A percentile compares a stretch with the other conserved stretches of the same genome.
Conservation (phyloP, 345 rosid genomes). For the Pistacia vera region DNA sequence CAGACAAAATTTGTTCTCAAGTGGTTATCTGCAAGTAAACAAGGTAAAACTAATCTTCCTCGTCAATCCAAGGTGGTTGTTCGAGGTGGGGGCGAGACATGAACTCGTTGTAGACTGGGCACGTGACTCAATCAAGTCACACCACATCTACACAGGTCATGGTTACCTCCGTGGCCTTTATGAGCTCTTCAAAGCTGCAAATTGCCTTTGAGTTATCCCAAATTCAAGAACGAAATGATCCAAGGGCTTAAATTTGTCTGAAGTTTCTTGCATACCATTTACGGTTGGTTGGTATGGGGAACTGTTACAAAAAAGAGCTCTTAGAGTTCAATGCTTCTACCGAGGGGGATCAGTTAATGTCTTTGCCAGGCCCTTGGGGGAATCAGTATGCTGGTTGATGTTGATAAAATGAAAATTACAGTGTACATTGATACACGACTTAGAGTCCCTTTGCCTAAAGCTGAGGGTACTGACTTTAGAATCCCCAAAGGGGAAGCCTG, state of each 20-base stretch:
- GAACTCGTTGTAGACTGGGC: conserved; percentile 57
- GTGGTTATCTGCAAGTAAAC: conserved; percentile 40
- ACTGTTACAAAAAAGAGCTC: conserved; percentile 41
- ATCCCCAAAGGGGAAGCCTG: conserved; percentile 26
- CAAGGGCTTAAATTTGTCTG: conserved; percentile 54
- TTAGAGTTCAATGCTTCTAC: conserved; percentile 54
- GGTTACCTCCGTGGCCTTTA: conserved; percentile 67
- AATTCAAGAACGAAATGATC: conserved; percentile 46
- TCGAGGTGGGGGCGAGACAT: conserved; percentile 52
- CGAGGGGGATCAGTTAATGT: conserved; percentile 63
- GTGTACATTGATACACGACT: conserved; percentile 52
- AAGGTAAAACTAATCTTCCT: conserved; percentile 18
- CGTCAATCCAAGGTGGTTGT: conserved; percentile 62
- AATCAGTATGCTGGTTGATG: conserved; percentile 52
- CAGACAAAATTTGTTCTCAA: conserved; percentile 60
- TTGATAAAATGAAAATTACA: conserved; percentile 57
- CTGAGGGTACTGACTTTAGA: conserved; percentile 74
- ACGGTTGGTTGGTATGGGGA: conserved; percentile 84
- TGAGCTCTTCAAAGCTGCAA: conserved; percentile 52
- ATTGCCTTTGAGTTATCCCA: conserved; percentile 47
- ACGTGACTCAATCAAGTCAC: conserved; percentile 30
- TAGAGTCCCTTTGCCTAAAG: conserved; percentile 59
- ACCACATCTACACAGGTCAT: conserved; percentile 41
- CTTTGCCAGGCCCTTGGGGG: conserved; percentile 74
- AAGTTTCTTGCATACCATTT: conserved; percentile 70